A percentile compares a stretch with the other conserved stretches of the same genome.
Evolutionary conservation across 2,329 filamentous ascomycete genomes (phyloP).

Genomic region (Ophiostoma himal-ulmi): DNA sequence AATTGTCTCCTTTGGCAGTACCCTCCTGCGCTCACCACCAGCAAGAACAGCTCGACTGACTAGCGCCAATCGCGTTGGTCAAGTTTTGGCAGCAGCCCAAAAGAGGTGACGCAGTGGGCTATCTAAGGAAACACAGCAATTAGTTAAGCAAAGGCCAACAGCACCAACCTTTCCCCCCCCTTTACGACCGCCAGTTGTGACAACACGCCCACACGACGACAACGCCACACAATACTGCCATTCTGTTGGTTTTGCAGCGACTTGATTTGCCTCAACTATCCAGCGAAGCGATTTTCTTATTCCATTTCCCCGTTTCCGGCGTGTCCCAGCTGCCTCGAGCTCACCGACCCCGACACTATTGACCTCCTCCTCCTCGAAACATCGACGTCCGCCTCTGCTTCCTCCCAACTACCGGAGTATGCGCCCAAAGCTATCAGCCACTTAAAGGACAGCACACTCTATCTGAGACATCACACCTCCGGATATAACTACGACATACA

Average conservation of each 20-base stretch:
- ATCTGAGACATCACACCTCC: conserved; percentile 3
- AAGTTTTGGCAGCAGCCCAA: neutral
- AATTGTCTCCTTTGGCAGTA: neutral
- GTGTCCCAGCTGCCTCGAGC: neutral
- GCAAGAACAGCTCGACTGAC: neutral
- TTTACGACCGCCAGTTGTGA: conserved; percentile 7
- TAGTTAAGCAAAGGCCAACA: neutral
- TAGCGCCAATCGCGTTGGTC: conserved; percentile 6
- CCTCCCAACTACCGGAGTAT: conserved; percentile 8
- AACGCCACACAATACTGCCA: neutral
- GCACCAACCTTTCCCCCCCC: conserved; percentile 8
- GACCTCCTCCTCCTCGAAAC: neutral
- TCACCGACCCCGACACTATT: neutral
- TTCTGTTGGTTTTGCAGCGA: neutral
- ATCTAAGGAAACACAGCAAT: neutral
- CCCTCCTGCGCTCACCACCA: neutral
- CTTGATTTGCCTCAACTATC: neutral
- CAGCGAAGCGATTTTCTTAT: neutral
- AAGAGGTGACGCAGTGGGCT: conserved; percentile 6
- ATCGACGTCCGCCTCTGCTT: neutral
- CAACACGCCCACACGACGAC: conserved; percentile 1
- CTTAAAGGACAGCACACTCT: neutral
- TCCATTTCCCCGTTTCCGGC: neutral
- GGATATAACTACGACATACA: neutral
- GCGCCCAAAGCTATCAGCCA: conserved; percentile 13